Evolutionary conservation across 1,284 basidiomycete species (phyloP).

Genomic region (Rhodotorula mucilaginosa): DNA sequence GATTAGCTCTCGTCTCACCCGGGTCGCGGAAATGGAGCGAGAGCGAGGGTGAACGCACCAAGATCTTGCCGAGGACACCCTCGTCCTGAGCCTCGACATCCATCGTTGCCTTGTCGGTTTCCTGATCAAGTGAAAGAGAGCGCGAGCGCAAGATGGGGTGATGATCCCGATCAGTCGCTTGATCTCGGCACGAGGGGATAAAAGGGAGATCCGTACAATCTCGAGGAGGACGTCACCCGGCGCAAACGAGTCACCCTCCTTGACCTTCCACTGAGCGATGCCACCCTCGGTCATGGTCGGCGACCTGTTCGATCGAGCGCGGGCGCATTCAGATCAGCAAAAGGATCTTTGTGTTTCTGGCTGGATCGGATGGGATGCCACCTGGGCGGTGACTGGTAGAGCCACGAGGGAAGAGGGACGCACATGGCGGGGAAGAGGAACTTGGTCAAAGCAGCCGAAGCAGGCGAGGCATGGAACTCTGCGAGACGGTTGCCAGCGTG

Average conservation of each 20-base stretch:
- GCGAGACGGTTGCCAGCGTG: background rate
- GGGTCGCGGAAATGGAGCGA: constrained; percentile 55
- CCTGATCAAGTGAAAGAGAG: constrained; percentile 56
- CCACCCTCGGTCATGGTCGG: constrained; percentile 99
- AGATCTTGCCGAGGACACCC: constrained; percentile 88
- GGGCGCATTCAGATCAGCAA: constrained; percentile 70
- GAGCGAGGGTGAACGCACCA: constrained; percentile 57
- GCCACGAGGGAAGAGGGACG: background rate
- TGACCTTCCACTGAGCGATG: constrained; percentile 95
- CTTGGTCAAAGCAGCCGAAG: constrained; percentile 73
- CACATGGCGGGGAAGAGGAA: constrained; percentile 97
- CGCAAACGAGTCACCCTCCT: constrained; percentile 85
- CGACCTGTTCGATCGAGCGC: constrained; percentile 97
- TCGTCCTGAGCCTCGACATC: constrained; percentile 99
- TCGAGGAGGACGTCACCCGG: constrained; percentile 92
- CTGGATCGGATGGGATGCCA: background rate
- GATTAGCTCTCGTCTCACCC: too few relatives aligned
- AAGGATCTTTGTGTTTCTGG: constrained; percentile 55
- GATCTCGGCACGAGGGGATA: background rate
- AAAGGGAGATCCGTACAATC: constrained; percentile 62
- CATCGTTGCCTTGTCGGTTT: constrained; percentile 99
- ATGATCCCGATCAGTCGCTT: too few relatives aligned
- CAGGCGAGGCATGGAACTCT: constrained; percentile 80
- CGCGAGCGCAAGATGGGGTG: background rate
- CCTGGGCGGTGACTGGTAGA: too few relatives aligned